Evolutionary conservation across 106 monocot species (phyloP).

Genomic region (Platanthera zijinensis): DNA sequence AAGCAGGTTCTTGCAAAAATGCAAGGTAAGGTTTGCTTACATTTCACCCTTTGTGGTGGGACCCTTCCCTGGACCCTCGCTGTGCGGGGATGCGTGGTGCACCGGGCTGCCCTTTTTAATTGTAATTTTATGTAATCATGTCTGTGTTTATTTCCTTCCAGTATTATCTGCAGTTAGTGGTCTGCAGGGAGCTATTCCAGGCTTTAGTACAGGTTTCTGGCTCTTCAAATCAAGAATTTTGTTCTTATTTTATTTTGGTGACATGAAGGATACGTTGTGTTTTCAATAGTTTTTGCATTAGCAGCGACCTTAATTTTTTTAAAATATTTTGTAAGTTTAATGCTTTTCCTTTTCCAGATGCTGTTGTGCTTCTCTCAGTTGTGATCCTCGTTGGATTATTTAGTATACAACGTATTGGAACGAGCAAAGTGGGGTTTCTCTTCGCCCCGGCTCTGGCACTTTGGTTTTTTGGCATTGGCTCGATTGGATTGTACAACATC

Average conservation of each 20-base stretch:
- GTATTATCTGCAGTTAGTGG: constrained; percentile 96
- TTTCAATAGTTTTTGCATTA: background rate
- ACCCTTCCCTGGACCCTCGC: no score
- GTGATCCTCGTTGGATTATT: constrained; percentile 63
- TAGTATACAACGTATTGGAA: constrained; percentile 86
- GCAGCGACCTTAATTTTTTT: background rate
- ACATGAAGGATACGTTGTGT: background rate
- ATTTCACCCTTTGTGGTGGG: no score
- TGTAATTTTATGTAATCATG: background rate
- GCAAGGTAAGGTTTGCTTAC: no score
- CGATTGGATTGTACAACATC: constrained; percentile 78
- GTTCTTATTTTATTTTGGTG: background rate
- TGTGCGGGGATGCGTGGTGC: no score
- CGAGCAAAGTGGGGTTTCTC: constrained; percentile 82
- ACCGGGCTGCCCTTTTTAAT: background rate
- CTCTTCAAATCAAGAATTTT: background rate
- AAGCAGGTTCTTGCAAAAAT: no score
- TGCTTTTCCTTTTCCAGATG: constrained; percentile 42
- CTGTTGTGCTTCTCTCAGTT: constrained; percentile 60
- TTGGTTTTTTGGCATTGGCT: constrained; percentile 81
- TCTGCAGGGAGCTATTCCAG: constrained; percentile 70
- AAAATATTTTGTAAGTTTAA: background rate
- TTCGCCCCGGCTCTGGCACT: constrained; percentile 76
- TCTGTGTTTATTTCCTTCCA: constrained; percentile 18
- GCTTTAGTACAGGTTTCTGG: constrained; percentile 54